Base-by-base conservation (phyloP, 257 asterid genomes). In the Penstemon newberryi region DNA sequence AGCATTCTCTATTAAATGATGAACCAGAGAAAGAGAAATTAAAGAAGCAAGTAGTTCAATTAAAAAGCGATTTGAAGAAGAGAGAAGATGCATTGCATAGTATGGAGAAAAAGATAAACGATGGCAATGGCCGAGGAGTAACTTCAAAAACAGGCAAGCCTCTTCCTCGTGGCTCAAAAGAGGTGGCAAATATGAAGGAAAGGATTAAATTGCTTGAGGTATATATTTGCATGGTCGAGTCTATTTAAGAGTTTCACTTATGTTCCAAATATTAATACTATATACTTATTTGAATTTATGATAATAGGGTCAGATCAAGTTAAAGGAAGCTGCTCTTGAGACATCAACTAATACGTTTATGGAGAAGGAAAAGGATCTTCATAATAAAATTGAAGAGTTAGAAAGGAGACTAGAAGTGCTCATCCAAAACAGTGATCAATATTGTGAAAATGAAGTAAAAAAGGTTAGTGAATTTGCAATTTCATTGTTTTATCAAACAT, bases 141-240 rank as follows among this genome's bases (percentile, higher is more conserved):
- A 18, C 56, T 71, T 73, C 79, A n/a, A 79, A 73, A 68, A 74
- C 71, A 51, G 65, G 60, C 71, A 82, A 70, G 65, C 25, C 73
- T 10, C 56, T 72, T 52, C 49, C 79, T 68, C 76, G 60, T 63
- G 86, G 82, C 55, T 65, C 86, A 59, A 81, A 81, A 72, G 97
- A 86, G 73, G 79, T 82, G 69, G 73, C 82, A 11, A 80, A 76
- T 73, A 86, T 91, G 52, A 80, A 86, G 86, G 95, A 87, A 78
- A 94, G 79, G 77, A 82, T 94, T 71, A 81, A 79, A 79, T 62
- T 82, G 80, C 95, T 94, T 5, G 96, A 94, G 96, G 99, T 94
- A 79, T 80, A 73, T 58, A 42, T 74, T 51, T 71, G 65, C 39
- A 62, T 60, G 25, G 18, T 37, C 33, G 4, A 19, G 56, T 55